A percentile compares a stretch with the other conserved stretches of the same genome.
phyloP scores from a whole-genome alignment of 2,329 filamentous ascomycete species.

The Alternaria novae-zelandiae region DNA sequence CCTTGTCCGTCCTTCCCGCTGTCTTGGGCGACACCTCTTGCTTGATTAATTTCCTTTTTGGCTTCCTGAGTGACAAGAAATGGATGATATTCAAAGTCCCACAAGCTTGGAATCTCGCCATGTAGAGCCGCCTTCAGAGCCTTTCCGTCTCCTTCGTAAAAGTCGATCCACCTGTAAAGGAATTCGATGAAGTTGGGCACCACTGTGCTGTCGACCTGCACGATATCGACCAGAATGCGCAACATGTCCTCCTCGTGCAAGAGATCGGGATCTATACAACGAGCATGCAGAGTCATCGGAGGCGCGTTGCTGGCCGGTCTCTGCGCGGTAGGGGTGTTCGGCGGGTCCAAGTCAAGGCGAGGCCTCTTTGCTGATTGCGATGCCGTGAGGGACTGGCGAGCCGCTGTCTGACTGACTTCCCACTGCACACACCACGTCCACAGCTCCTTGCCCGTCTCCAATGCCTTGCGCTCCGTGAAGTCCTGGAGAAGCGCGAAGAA shows the following conservation, averaged over 20 bases:
- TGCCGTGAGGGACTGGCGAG: background rate
- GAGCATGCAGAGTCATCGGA: conserved; percentile 22
- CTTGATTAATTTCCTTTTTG: conserved; percentile 6
- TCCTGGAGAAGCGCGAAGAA: conserved; percentile 39
- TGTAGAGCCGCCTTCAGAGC: conserved; percentile 41
- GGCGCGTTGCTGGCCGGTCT: conserved; percentile 9
- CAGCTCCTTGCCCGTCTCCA: conserved; percentile 27
- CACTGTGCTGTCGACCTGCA: conserved; percentile 32
- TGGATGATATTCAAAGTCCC: conserved; percentile 44
- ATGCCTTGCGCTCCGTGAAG: conserved; percentile 32
- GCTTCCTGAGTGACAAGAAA: conserved; percentile 20
- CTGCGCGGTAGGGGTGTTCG: background rate
- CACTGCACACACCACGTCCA: conserved; percentile 46
- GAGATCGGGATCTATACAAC: conserved; percentile 30
- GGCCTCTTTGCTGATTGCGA: conserved; percentile 30
- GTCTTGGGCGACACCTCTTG: background rate
- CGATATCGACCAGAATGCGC: conserved; percentile 40
- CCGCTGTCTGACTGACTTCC: conserved; percentile 25
- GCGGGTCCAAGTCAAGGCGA: conserved; percentile 18
- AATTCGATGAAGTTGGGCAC: conserved; percentile 47
- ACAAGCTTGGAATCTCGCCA: conserved; percentile 44
- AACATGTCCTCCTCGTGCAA: conserved; percentile 37
- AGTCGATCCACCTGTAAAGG: conserved; percentile 44
- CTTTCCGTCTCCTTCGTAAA: conserved; percentile 38
- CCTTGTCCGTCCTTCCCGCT: background rate